Evolutionary conservation across 345 rosid genomes (phyloP), one percentile per base, ranked within the genome.

Genomic region (Hibiscus mutabilis): DNA sequence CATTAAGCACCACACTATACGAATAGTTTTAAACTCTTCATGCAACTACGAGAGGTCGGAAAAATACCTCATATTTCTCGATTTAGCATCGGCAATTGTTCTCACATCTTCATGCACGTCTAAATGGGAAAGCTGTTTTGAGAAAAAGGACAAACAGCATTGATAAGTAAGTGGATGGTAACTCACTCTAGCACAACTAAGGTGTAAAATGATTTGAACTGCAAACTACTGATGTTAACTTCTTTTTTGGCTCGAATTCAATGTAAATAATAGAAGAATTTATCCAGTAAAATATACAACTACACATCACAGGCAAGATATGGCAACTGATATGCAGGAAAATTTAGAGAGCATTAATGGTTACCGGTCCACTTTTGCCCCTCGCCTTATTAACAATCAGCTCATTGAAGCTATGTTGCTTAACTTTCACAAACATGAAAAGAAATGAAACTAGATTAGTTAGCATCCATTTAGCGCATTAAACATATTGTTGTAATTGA

Each of bases 301-400:
- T 25, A 12, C 29, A 12, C 13, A 0, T 64, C 52, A 52, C 46
- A 46, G 35, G 25, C 0, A 44, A 53, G 42, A 55, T n/a, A 5
- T 60, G 53, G 18, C 57, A 49, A 21, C 60, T 53, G 1, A 61
- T 11, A 60, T 40, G 9, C 27, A 27, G 8, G 51, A 14, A 1
- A 70, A 27, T 64, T 8, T 18, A 15, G 40, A 19, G 52, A 19
- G 46, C 49, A 57, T 33, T 58, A 78, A 58, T 55, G 49, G 8
- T 85, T 89, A 91, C 98, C 91, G 99, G 98, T 58, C 99, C 99
- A 88, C 98, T 96, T 88, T 96, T 96, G 65, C 98, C 99, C 78
- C 99, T 90, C 5, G 98, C 98, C 80, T 87, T 96, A 87, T 92
- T 92, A 58, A 96, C 76, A 70, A 96, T 96, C 69, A 96, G 90